Conservation (phyloP, 2,329 filamentous ascomycete species). For the Cladosporium sp. region DNA sequence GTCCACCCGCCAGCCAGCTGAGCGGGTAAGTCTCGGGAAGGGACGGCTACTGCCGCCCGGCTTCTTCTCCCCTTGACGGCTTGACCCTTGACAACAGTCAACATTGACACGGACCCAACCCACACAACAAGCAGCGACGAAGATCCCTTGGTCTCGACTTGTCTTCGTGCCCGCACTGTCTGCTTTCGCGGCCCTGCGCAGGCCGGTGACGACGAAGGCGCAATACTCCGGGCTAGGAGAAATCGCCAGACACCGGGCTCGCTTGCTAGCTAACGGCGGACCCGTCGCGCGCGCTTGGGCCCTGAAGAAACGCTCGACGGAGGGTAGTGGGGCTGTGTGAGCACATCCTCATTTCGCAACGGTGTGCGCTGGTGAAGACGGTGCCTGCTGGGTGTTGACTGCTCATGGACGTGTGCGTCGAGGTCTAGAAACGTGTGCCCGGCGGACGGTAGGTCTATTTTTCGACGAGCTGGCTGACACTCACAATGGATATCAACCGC, state of each 20-base stretch:
- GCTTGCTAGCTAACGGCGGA: not conserved
- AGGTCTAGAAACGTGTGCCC: not conserved
- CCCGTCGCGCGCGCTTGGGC: not conserved
- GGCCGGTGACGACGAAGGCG: not conserved
- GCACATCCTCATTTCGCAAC: conserved; percentile 8
- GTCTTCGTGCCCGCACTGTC: not conserved
- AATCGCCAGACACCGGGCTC: not conserved
- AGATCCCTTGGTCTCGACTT: conserved; percentile 4
- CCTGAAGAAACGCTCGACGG: not conserved
- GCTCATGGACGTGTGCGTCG: not conserved
- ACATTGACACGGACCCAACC: too few species aligned
- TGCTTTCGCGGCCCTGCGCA: not conserved
- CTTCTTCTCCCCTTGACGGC: too few species aligned
- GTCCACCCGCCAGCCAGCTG: not conserved
- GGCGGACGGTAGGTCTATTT: too few species aligned
- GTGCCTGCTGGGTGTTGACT: not conserved
- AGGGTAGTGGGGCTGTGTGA: not conserved
- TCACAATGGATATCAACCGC: too few species aligned
- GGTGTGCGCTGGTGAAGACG: not conserved
- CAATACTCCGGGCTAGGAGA: not conserved
- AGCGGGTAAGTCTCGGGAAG: not conserved
- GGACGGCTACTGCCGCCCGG: too few species aligned
- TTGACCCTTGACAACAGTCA: too few species aligned
- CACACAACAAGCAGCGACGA: too few species aligned
- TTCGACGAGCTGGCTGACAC: too few species aligned